A percentile compares a stretch with the other conserved stretches of the same genome.
Evolutionary conservation across 2,329 filamentous ascomycete genomes (phyloP).

Genomic region (Corinectria fuckeliana): DNA sequence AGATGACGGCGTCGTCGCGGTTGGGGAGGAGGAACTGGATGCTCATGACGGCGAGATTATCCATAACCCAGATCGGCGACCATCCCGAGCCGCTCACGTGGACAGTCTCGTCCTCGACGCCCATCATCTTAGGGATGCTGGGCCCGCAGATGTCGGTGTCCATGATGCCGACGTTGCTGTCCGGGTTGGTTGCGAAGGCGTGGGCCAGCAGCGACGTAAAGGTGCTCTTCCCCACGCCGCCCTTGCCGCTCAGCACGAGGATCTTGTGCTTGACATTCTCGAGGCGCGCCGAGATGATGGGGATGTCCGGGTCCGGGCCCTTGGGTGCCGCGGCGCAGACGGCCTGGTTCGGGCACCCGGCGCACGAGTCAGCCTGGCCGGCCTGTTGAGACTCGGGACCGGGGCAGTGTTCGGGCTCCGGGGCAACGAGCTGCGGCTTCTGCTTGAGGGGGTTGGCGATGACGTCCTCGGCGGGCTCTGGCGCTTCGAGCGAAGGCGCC

Average conservation of each 20-base stretch:
- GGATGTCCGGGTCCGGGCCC: constrained; percentile 93
- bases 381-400: constrained; percentile 81
- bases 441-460: constrained; percentile 77
- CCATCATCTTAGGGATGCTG: constrained; percentile 98
- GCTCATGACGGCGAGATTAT: constrained; percentile 95
- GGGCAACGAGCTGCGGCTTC: constrained; percentile 86
- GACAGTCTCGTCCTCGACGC: constrained; percentile 90
- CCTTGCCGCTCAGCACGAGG: constrained; percentile 90
- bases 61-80: constrained; percentile 94
- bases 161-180: constrained; percentile 88
- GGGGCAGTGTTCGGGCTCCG: constrained; percentile 96
- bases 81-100: constrained; percentile 88
- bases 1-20: constrained; percentile 93
- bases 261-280: constrained; percentile 88
- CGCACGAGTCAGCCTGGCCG: constrained; percentile 81
- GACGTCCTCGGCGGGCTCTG: constrained; percentile 70
- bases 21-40: constrained; percentile 98
- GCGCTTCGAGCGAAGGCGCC: constrained; percentile 82
- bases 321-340: constrained; percentile 96
- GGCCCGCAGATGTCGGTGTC: constrained; percentile 98
- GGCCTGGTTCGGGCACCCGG: constrained; percentile 91
- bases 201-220: constrained; percentile 89
- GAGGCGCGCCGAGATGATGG: constrained; percentile 84
- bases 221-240: constrained; percentile 95
- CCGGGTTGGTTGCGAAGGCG: constrained; percentile 82